Percentiles rank a stretch among this genome's conserved stretches.
phyloP scores from a whole-genome alignment of 768 basidiomycete species.

The Tephrocybe sp. region DNA sequence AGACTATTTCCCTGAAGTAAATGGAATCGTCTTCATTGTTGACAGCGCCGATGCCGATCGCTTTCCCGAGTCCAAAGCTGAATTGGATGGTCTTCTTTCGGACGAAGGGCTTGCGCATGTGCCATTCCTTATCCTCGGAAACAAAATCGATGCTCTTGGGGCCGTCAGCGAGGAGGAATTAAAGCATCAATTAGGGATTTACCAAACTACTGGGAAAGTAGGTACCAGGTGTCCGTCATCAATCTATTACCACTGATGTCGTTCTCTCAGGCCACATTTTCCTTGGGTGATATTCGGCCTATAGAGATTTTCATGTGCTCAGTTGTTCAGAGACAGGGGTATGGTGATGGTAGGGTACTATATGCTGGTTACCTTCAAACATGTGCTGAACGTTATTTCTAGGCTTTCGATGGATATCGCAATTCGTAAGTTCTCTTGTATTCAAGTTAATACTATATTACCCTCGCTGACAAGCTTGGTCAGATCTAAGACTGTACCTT shows the following conservation, averaged over 20 bases:
- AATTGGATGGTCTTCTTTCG: constrained; percentile 92
- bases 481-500: too few species aligned
- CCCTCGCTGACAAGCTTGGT: too few species aligned
- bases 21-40: constrained; percentile 97
- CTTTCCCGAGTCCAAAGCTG: constrained; percentile 93
- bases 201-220: constrained; percentile 99
- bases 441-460: background rate
- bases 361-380: background rate
- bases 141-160: constrained; percentile 97
- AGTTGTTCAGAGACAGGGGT: constrained; percentile 96
- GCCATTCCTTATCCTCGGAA: constrained; percentile 96
- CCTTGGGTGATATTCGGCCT: constrained; percentile 92
- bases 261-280: constrained; percentile 82
- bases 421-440: constrained; percentile 70
- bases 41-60: constrained; percentile 97
- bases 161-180: constrained; percentile 98
- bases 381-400: constrained; percentile 3
- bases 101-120: constrained; percentile 95
- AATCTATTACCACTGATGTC: background rate
- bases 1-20: constrained; percentile 99
- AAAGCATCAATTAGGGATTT: constrained; percentile 92
- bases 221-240: constrained; percentile 15
- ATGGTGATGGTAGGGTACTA: constrained; percentile 77
- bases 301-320: constrained; percentile 99
- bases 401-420: constrained; percentile 95